phyloP scores from a whole-genome alignment of 176 grass and related monocot genomes.

The Avena insularis region DNA sequence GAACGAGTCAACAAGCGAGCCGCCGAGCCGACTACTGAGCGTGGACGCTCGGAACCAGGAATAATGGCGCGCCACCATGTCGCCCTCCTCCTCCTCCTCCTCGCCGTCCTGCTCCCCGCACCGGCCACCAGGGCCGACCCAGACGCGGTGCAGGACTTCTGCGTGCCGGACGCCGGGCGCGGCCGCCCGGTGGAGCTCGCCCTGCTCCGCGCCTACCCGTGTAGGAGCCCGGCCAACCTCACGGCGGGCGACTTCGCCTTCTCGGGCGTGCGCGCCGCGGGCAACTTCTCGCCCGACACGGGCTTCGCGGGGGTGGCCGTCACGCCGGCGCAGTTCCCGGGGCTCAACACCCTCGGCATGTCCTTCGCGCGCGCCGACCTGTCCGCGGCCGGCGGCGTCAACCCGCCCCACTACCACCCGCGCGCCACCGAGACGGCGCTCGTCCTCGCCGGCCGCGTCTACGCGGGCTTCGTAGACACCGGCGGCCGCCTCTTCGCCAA shows the following conservation, averaged over 20 bases:
- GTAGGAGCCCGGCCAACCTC: conserved; percentile 63
- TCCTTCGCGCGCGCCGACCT: conserved; percentile 88
- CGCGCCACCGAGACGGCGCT: conserved; percentile 85
- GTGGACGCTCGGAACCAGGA: background rate
- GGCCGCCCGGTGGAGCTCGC: conserved; percentile 44
- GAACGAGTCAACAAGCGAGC: background rate
- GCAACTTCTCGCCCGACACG: conserved; percentile 62
- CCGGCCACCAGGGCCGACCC: conserved; percentile 43
- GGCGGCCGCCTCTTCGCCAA: conserved; percentile 69
- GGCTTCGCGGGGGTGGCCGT: conserved; percentile 76
- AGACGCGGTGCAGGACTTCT: conserved; percentile 81
- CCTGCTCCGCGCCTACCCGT: conserved; percentile 56
- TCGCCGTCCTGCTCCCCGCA: conserved; percentile 40
- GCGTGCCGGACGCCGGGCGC: conserved; percentile 68
- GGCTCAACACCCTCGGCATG: conserved; percentile 73
- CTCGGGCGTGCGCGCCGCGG: conserved; percentile 56
- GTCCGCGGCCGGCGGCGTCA: conserved; percentile 56
- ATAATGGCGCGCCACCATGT: conserved; percentile 25
- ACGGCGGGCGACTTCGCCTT: conserved; percentile 74
- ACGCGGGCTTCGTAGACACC: conserved; percentile 80
- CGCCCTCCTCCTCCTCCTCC: conserved; percentile 27
- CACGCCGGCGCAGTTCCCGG: conserved; percentile 67
- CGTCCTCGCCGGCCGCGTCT: conserved; percentile 64
- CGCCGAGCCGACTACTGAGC: background rate
- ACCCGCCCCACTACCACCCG: conserved; percentile 86